Base-by-base conservation (phyloP, 306 rosid genomes). In the Lathyrus sativus region DNA sequence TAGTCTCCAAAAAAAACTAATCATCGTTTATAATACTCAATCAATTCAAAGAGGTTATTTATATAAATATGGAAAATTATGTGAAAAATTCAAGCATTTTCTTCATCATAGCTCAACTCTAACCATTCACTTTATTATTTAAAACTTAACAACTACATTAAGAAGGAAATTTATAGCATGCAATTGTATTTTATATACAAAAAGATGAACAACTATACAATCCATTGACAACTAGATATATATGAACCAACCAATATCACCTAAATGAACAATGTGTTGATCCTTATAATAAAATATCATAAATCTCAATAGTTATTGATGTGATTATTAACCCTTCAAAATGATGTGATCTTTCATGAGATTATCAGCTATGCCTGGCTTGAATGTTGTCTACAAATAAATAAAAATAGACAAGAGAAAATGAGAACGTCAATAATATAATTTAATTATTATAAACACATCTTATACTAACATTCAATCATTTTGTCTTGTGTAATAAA, bases 301-400 rank as follows among this genome's bases (percentile, higher is more conserved):
- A 57, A 18, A 64, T 74, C 66, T 41, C 71, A 41, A 26, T 56
- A 12, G 5, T 72, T 67, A 50, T 37, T 69, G 43, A 55, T 51
- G 37, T 51, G 58, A 71, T 28, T 29, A 67, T 7, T n/a, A 55
- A 66, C 11, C 64, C 54, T 19, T 38, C 43, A 59, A 68, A 60
- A 62, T 67, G 55, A 45, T 10, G 7, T 56, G 70, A 41, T 45
- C 69, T 59, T 68, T 73, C 63, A 73, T 38, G 73, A 44, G 64
- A 72, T 57, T 60, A 59, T 64, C 3, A 72, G 57, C 78, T 74
- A 81, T 39, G 81, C 37, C 73, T 68, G 81, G 62, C 74, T 76
- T 63, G 74, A 26, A 19, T 73, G 71, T 73, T 81, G 82, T 33
- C 85, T 81, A 58, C 79, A 77, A 57, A 63, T 72, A 28, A 73